A percentile compares a stretch with the other conserved stretches of the same genome.
These are phyloP conservation scores for Psilocybe tampanensis DNA, from an alignment of 768 basidiomycete genomes.

Conservation along the genomic window DNA sequence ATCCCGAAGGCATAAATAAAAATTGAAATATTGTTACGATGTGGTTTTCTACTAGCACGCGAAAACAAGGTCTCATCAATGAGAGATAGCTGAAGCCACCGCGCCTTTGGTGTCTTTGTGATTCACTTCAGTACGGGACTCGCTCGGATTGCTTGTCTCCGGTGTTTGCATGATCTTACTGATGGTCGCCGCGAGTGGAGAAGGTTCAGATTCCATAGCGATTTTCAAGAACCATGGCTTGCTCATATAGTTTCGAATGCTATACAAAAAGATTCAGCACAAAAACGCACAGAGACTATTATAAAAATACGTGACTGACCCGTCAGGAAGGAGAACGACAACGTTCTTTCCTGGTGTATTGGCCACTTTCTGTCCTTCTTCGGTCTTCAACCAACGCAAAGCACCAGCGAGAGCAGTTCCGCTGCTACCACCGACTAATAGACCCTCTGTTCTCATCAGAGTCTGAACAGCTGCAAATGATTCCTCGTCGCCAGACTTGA, in stretches of 20 bases:
- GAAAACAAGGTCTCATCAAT: neutral
- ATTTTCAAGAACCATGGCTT: constrained; percentile 89
- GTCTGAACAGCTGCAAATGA: constrained; percentile 74
- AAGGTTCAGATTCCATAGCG: constrained; percentile 55
- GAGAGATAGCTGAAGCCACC: neutral
- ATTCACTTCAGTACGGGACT: neutral
- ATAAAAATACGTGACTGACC: constrained; percentile 50
- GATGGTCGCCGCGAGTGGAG: constrained; percentile 55
- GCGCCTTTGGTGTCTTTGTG: neutral
- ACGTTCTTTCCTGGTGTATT: constrained; percentile 80
- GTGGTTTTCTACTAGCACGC: too few relatives aligned
- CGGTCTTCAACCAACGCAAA: constrained; percentile 73
- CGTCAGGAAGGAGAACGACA: constrained; percentile 88
- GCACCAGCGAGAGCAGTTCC: constrained; percentile 85
- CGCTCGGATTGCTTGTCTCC: neutral
- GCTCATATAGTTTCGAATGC: constrained; percentile 93
- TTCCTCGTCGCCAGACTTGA: constrained; percentile 84
- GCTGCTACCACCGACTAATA: constrained; percentile 92
- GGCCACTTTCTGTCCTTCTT: constrained; percentile 64
- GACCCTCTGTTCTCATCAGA: constrained; percentile 83
- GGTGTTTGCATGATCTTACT: constrained; percentile 25
- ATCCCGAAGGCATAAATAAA: too few relatives aligned
- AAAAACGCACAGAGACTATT: neutral
- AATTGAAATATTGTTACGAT: too few relatives aligned
- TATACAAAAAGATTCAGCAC: constrained; percentile 28